A percentile compares a stretch with the other conserved stretches of the same genome.
phyloP scores from a whole-genome alignment of 108 stramenopile genomes.

The Cylindrotheca fusiformis region DNA sequence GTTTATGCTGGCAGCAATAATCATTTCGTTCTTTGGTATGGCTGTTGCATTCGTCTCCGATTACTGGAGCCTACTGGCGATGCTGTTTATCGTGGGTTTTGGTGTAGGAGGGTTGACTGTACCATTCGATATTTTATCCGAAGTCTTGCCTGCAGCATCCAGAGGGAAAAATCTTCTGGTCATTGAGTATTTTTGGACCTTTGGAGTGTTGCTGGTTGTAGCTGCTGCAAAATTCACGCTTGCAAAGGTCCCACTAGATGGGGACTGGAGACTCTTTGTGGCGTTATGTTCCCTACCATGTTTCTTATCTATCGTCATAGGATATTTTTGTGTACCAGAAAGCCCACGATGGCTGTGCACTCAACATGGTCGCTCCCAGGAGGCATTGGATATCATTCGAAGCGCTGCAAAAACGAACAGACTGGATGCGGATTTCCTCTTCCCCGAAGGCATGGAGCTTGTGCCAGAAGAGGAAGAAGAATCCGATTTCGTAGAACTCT shows the following conservation, averaged over 20 bases:
- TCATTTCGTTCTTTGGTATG: slow-evolving; percentile 68
- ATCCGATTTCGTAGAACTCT: slow-evolving; percentile 35
- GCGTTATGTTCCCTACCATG: slow-evolving; percentile 62
- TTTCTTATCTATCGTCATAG: slow-evolving; percentile 52
- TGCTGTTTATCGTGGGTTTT: slow-evolving; percentile 69
- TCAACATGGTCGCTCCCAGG: slow-evolving; percentile 50
- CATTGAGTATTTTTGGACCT: slow-evolving; percentile 86
- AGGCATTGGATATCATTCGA: slow-evolving; percentile 60
- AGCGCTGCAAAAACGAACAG: slow-evolving; percentile 49
- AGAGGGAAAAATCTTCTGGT: slow-evolving; percentile 57
- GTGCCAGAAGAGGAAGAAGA: slow-evolving; percentile 43
- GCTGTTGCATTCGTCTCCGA: slow-evolving; percentile 48
- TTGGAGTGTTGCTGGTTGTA: slow-evolving; percentile 67
- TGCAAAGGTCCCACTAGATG: slow-evolving; percentile 15
- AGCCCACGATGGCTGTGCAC: slow-evolving; percentile 73
- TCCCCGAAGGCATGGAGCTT: slow-evolving; percentile 32
- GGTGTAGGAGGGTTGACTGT: slow-evolving; percentile 62
- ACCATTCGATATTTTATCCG: slow-evolving; percentile 81
- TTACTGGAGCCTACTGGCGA: slow-evolving; percentile 39
- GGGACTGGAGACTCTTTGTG: slow-evolving; percentile 68
- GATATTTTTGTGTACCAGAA: slow-evolving; percentile 68
- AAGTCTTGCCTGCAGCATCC: slow-evolving; percentile 55
- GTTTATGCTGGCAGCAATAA: slow-evolving; percentile 55
- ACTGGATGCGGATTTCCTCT: slow-evolving; percentile 32
- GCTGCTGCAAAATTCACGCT: slow-evolving; percentile 58